phyloP scores from a whole-genome alignment of 2,329 filamentous ascomycete genomes.

The Aspergillus niger region DNA sequence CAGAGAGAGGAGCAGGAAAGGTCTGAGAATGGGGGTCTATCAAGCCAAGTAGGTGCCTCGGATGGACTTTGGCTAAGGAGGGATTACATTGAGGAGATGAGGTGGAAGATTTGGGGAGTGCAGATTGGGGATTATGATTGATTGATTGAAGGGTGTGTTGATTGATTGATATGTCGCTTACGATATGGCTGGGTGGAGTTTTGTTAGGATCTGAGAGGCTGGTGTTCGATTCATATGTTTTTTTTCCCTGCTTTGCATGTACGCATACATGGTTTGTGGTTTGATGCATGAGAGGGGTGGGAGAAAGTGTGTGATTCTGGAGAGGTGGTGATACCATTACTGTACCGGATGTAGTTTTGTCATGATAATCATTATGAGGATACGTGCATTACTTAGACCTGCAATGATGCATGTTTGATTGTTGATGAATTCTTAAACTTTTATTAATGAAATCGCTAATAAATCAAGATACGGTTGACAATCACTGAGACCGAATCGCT shows the following conservation, averaged over 20 bases:
- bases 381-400: no score
- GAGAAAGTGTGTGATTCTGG: background rate
- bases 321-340: background rate
- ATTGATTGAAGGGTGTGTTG: background rate
- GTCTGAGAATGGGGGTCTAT: background rate
- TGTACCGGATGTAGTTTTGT: no score
- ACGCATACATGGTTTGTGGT: no score
- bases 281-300: no score
- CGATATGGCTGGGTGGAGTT: background rate
- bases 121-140: constrained; percentile 26
- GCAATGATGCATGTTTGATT: background rate
- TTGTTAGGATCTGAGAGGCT: background rate
- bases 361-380: no score
- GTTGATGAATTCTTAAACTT: no score
- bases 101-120: constrained; percentile 47
- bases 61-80: constrained; percentile 41
- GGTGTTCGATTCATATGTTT: background rate
- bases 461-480: background rate
- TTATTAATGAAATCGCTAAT: no score
- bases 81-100: constrained; percentile 44
- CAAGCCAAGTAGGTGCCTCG: constrained; percentile 14
- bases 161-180: background rate
- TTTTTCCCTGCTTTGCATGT: background rate
- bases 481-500: constrained; percentile 30
- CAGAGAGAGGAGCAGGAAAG: constrained; percentile 14